Evolutionary conservation across 1,284 basidiomycete genomes (phyloP).

Genomic region (Naganishia liquefaciens): DNA sequence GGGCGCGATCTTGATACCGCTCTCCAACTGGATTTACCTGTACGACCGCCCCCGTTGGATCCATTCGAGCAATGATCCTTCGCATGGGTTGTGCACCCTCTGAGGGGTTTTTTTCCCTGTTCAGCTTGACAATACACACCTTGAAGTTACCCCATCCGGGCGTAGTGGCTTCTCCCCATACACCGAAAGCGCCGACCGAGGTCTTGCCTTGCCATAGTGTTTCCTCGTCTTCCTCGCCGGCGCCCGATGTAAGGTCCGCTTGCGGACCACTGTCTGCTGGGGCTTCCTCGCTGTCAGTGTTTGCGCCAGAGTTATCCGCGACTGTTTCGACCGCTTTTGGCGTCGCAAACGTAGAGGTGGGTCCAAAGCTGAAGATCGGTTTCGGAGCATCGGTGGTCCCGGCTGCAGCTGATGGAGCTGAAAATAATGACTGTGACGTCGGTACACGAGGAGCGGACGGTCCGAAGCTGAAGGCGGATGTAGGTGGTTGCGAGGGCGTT

Average conservation of each 20-base stretch:
- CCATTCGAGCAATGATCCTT: constrained; percentile 49
- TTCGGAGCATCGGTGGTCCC: background rate
- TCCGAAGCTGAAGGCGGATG: constrained; percentile 30
- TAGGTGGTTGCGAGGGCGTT: constrained; percentile 25
- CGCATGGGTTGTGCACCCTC: constrained; percentile 39
- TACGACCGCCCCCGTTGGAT: constrained; percentile 46
- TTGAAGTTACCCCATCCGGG: constrained; percentile 35
- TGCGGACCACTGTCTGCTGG: constrained; percentile 41
- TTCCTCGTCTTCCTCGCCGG: constrained; percentile 72
- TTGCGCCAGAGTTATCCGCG: constrained; percentile 35
- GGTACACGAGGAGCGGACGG: constrained; percentile 6
- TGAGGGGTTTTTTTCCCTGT: constrained; percentile 39
- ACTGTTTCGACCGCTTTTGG: constrained; percentile 23
- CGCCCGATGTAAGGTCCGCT: constrained; percentile 43
- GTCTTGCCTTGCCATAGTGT: constrained; percentile 64
- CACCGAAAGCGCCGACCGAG: constrained; percentile 64
- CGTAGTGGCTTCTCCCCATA: constrained; percentile 3
- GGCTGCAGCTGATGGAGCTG: background rate
- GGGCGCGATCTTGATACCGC: background rate
- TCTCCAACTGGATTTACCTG: constrained; percentile 41
- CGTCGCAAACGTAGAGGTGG: constrained; percentile 30
- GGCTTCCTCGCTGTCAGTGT: constrained; percentile 35
- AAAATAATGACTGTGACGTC: constrained; percentile 5
- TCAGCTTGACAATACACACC: constrained; percentile 47
- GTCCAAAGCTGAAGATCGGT: constrained; percentile 39